Conservation (phyloP, 148 eudicot species). For the Bassia scoparia region DNA sequence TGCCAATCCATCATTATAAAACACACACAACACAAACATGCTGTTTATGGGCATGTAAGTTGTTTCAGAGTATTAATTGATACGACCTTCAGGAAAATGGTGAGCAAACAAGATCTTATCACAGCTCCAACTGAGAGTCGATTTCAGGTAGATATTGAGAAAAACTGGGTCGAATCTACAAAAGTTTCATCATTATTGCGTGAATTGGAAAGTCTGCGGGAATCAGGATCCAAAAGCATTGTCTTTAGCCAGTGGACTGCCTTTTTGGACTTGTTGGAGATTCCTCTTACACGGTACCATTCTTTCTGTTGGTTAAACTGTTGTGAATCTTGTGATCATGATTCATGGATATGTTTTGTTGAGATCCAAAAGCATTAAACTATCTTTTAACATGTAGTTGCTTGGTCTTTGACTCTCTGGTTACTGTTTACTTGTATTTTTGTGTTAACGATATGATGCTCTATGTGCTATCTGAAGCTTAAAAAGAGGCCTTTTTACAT, state of each 20-base stretch:
- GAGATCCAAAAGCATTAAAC: too few relatives aligned
- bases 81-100: slow-evolving; percentile 50
- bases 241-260: slow-evolving; percentile 99
- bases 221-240: slow-evolving; percentile 80
- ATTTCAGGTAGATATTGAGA: slow-evolving; percentile 72
- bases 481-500: too few relatives aligned
- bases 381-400: too few relatives aligned
- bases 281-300: slow-evolving; percentile 77
- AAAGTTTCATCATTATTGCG: slow-evolving; percentile 69
- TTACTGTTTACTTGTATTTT: too few relatives aligned
- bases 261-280: slow-evolving; percentile 85
- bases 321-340: too few relatives aligned
- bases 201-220: slow-evolving; percentile 66
- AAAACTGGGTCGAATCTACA: slow-evolving; percentile 93
- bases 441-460: background rate
- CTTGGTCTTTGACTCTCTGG: too few relatives aligned
- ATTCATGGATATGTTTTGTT: too few relatives aligned
- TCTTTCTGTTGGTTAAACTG: slow-evolving; percentile 3
- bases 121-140: slow-evolving; percentile 93
- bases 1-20: background rate
- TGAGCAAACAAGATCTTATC: slow-evolving; percentile 78
- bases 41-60: background rate
- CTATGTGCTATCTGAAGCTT: background rate
- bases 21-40: too few relatives aligned
- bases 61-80: slow-evolving; percentile 8